These are phyloP conservation scores for Drosera spatulata DNA, from an alignment of 179 eudicot species.

Conservation along the genomic window DNA sequence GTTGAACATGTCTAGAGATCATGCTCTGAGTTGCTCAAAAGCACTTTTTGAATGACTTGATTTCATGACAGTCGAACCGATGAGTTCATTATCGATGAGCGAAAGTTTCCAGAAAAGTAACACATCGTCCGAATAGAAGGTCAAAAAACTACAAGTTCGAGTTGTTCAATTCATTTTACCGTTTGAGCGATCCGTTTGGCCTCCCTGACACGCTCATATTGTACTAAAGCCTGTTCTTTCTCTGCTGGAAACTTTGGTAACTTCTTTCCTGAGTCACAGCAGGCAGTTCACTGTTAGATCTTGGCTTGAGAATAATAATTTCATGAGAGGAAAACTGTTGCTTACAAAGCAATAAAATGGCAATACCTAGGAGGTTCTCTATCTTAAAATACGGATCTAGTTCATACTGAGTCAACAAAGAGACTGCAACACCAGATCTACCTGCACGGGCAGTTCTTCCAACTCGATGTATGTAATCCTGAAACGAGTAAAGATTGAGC, in stretches of 20 bases:
- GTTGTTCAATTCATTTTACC: too few species aligned
- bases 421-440: slow-evolving; percentile 80
- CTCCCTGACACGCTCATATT: slow-evolving; percentile 64
- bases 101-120: too few species aligned
- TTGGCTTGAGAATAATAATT: neutral
- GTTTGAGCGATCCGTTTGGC: slow-evolving; percentile 55
- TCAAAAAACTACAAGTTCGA: too few species aligned
- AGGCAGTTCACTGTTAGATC: neutral
- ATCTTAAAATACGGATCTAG: slow-evolving; percentile 63
- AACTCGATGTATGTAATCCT: slow-evolving; percentile 93
- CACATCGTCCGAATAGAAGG: too few species aligned
- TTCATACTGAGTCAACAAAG: slow-evolving; percentile 78
- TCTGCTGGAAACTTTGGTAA: slow-evolving; percentile 48
- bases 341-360: neutral
- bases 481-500: slow-evolving; percentile 4
- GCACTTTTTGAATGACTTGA: too few species aligned
- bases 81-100: too few species aligned
- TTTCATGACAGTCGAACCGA: too few species aligned
- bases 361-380: slow-evolving; percentile 71
- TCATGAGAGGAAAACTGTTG: too few species aligned
- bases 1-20: too few species aligned
- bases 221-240: slow-evolving; percentile 61
- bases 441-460: slow-evolving; percentile 99
- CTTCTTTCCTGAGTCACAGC: slow-evolving; percentile 42
- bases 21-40: too few species aligned